A percentile compares a stretch with the other conserved stretches of the same genome.
phyloP scores from a whole-genome alignment of 2,329 filamentous ascomycete species.

The Xylaria sp. region DNA sequence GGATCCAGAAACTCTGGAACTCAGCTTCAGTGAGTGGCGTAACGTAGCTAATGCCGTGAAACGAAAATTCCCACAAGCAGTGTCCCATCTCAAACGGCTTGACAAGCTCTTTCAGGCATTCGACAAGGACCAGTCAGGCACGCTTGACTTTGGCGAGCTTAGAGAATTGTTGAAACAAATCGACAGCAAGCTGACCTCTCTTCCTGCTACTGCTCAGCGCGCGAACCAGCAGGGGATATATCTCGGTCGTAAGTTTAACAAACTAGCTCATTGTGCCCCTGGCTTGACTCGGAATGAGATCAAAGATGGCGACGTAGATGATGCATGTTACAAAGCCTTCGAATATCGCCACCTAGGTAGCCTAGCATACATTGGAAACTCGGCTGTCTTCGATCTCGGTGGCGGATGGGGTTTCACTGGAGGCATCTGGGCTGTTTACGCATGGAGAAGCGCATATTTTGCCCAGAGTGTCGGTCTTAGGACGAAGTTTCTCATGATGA shows the following conservation, averaged over 20 bases:
- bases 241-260: conserved; percentile 92
- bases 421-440: conserved; percentile 89
- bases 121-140: conserved; percentile 91
- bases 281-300: conserved; percentile 82
- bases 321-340: conserved; percentile 91
- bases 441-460: conserved; percentile 97
- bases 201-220: conserved; percentile 94
- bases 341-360: conserved; percentile 92
- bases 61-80: conserved; percentile 88
- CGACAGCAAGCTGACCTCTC: conserved; percentile 89
- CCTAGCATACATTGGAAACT: conserved; percentile 94
- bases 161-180: conserved; percentile 88
- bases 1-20: conserved; percentile 84
- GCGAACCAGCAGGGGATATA: conserved; percentile 96
- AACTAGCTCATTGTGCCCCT: conserved; percentile 77
- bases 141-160: conserved; percentile 91
- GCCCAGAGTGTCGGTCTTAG: conserved; percentile 94
- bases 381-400: conserved; percentile 88
- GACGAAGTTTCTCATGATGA: conserved; percentile 85
- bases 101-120: conserved; percentile 92
- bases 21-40: conserved; percentile 89
- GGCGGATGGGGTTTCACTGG: conserved; percentile 79
- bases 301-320: conserved; percentile 86
- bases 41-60: conserved; percentile 82
- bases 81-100: conserved; percentile 83